A percentile compares a stretch with the other conserved stretches of the same genome.
phyloP scores from a whole-genome alignment of 2,329 filamentous ascomycete genomes.

The Monosporascus sp. region DNA sequence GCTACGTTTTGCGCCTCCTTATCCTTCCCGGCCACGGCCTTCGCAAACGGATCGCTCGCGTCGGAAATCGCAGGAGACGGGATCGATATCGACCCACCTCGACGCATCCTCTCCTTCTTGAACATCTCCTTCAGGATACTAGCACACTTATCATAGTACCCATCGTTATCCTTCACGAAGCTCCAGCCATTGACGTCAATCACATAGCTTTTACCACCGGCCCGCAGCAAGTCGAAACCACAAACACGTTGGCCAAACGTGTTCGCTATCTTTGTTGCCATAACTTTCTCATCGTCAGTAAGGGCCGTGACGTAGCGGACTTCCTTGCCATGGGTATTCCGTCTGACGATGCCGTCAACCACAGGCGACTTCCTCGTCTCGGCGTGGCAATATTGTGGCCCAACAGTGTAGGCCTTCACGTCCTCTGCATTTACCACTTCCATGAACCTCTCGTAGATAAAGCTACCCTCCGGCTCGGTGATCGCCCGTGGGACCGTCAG shows the following conservation, averaged over 20 bases:
- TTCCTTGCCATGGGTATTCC: constrained; percentile 96
- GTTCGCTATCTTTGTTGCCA: constrained; percentile 83
- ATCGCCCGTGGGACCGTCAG: constrained; percentile 75
- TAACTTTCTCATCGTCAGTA: constrained; percentile 71
- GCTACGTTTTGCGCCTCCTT: constrained; percentile 28
- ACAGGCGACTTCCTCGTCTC: constrained; percentile 97
- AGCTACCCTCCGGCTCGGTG: constrained; percentile 75
- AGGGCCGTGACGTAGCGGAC: constrained; percentile 89
- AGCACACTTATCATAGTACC: constrained; percentile 91
- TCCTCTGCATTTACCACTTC: constrained; percentile 96
- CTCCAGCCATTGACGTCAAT: constrained; percentile 99
- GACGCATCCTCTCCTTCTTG: constrained; percentile 67
- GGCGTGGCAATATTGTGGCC: constrained; percentile 86
- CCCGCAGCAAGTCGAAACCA: constrained; percentile 88
- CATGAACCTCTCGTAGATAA: constrained; percentile 96
- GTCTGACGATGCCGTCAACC: constrained; percentile 89
- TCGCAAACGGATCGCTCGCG: constrained; percentile 27
- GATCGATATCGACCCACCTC: constrained; percentile 52
- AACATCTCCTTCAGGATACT: constrained; percentile 86
- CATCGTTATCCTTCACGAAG: constrained; percentile 98
- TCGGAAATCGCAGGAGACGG: constrained; percentile 45
- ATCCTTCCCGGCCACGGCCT: constrained; percentile 31
- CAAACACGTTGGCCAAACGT: constrained; percentile 94
- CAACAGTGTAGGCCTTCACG: constrained; percentile 97
- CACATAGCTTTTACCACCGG: constrained; percentile 86